Conservation (phyloP, 1,284 basidiomycete genomes). For the Cutaneotrichosporon sp. region DNA sequence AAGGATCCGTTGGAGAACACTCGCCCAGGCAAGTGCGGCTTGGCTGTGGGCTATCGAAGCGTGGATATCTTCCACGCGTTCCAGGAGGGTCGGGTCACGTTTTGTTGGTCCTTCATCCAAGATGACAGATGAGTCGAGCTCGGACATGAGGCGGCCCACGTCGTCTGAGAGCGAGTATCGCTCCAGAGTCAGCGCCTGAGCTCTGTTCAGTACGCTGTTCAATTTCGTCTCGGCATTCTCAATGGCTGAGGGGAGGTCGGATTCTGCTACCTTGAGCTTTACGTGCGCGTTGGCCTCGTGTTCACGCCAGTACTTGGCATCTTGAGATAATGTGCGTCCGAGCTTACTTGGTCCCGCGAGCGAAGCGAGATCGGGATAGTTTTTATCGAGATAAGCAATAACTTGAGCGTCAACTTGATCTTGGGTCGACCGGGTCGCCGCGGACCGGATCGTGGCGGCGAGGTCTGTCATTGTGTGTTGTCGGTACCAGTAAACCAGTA, state of each 20-base stretch:
- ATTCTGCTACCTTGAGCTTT: constrained; percentile 34
- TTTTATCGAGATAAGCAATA: constrained; percentile 34
- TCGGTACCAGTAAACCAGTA: not conserved
- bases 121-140: constrained; percentile 27
- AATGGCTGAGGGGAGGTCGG: constrained; percentile 35
- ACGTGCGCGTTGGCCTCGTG: constrained; percentile 24
- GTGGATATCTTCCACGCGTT: constrained; percentile 76
- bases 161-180: constrained; percentile 61
- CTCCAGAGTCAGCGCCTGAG: constrained; percentile 69
- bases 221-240: constrained; percentile 34
- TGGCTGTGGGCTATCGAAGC: constrained; percentile 67
- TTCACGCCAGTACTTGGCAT: constrained; percentile 42
- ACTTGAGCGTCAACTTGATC: constrained; percentile 25
- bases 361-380: constrained; percentile 36
- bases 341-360: constrained; percentile 20
- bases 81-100: constrained; percentile 32
- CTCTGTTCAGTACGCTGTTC: constrained; percentile 57
- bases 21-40: constrained; percentile 71
- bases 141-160: constrained; percentile 36
- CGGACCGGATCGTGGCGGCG: constrained; percentile 12
- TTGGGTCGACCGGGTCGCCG: constrained; percentile 20
- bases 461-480: constrained; percentile 11
- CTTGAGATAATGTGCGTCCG: constrained; percentile 30
- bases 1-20: constrained; percentile 68
- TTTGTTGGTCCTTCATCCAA: constrained; percentile 12